A percentile compares a stretch with the other conserved stretches of the same genome.
phyloP scores from a whole-genome alignment of 305 asterid genomes.

The Ilex paraguariensis region DNA sequence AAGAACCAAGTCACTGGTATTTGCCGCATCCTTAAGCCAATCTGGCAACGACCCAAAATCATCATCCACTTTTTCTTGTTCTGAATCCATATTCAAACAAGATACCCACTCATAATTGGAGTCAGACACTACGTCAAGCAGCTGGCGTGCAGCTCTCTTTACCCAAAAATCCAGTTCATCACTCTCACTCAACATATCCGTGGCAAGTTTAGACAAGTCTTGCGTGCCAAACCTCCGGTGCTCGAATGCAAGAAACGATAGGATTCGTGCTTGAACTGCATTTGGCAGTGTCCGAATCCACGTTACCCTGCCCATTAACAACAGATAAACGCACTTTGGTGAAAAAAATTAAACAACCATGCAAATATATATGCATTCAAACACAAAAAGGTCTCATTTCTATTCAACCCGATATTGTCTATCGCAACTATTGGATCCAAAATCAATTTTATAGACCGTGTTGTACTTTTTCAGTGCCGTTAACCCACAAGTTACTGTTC shows the following conservation, averaged over 20 bases:
- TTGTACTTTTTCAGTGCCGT: no score
- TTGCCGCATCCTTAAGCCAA: constrained; percentile 52
- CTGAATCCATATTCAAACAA: constrained; percentile 50
- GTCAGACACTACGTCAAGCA: constrained; percentile 52
- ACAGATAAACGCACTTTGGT: not conserved
- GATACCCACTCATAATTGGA: constrained; percentile 53
- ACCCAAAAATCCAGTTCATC: constrained; percentile 63
- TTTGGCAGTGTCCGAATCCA: constrained; percentile 60
- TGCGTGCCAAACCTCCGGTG: constrained; percentile 36
- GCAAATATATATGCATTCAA: not conserved
- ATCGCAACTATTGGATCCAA: no score
- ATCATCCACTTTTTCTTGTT: constrained; percentile 42
- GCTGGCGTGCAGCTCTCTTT: constrained; percentile 57
- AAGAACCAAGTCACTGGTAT: constrained; percentile 34
- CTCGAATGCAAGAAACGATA: constrained; percentile 56
- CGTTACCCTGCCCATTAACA: constrained; percentile 35
- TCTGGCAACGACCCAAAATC: constrained; percentile 46
- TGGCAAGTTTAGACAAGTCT: constrained; percentile 54
- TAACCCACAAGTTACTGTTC: no score
- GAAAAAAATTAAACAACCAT: not conserved
- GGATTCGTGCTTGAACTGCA: constrained; percentile 58
- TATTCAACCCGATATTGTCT: no score
- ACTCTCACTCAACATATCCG: constrained; percentile 34
- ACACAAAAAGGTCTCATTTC: no score
- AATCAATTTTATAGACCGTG: no score